Evolutionary conservation across 805 yeast species (phyloP), one percentile per base, ranked within the genome.

Genomic region (Lachancea fermentati): DNA sequence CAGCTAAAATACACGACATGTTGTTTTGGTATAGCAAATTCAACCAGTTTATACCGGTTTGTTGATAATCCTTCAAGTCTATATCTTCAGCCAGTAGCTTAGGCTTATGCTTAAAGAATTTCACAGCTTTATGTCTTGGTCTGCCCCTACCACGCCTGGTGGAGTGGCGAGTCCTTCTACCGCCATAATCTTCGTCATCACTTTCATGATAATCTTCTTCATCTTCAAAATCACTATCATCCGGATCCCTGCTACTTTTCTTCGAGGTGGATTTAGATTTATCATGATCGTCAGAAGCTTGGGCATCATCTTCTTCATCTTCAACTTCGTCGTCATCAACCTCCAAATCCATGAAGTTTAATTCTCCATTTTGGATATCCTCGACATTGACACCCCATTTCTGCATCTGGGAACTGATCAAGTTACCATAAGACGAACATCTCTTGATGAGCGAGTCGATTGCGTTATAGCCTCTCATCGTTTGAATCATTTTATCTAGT

Each of bases 21-120:
- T 78, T 73, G 55, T 83, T 78, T 43, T 76, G 78, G 60, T 91
- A 93, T 22, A 93, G 69, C 40, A 91, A 62, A 46, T 80, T 73
- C 40, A 93, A 68, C 99, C 99, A 93, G 60, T 93, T 93, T 38
- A 93, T 66, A 34, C 99, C 99, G n/a, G 89, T 95, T 52, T 88
- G 93, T 67, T 93, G 99, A 62, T 93, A 93, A 55, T 78, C 80
- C 55, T 91, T 93, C 52, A 93, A 69, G 30, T 75, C 75, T 13
- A 86, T 70, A 15, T 76, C 84, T 0, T 67, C 69, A 1, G 86
- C 67, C 46, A 93, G 62, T 30, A 82, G 62, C 12, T 63, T 58
- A 2, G 99, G 99, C 57, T 87, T 81, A 32, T 75, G 78, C 32
- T 71, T 76, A 61, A 87, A 76, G 57, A 78, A 85, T 15, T 58